Conservation (phyloP, 768 basidiomycete genomes). For the Suillus bovinus region DNA sequence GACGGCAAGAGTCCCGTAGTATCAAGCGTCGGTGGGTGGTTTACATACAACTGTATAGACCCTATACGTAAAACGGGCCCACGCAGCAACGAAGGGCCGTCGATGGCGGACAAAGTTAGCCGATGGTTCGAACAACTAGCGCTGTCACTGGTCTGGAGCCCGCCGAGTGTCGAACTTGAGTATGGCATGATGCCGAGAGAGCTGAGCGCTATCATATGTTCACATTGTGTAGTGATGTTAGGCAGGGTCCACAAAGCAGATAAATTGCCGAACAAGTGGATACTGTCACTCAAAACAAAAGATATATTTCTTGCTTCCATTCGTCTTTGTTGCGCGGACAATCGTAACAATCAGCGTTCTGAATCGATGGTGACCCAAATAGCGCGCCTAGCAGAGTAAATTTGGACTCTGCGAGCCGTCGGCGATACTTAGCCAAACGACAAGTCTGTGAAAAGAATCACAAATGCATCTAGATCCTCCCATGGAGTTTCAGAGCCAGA, state of each 20-base stretch:
- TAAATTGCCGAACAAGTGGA: not conserved
- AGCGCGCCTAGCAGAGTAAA: not conserved
- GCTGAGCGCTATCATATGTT: not conserved
- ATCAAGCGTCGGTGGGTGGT: not conserved
- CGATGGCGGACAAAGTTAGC: not conserved
- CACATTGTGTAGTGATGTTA: not conserved
- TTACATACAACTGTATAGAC: not conserved
- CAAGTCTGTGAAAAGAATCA: not conserved
- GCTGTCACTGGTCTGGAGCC: not conserved
- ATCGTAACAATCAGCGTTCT: not conserved
- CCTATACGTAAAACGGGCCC: not conserved
- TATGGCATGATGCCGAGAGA: not conserved
- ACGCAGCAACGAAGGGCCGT: not conserved
- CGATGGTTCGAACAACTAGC: not conserved
- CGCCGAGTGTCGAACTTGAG: no score
- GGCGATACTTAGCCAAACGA: not conserved
- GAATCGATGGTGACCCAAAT: not conserved
- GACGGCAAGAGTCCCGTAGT: not conserved
- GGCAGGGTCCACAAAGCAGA: not conserved
- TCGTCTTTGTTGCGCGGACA: not conserved
- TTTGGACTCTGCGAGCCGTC: not conserved
- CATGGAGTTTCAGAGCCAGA: not conserved
- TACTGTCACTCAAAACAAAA: not conserved
- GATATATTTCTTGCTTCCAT: not conserved
- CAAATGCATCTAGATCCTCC: not conserved